A percentile compares a stretch with the other conserved stretches of the same genome.
phyloP scores from a whole-genome alignment of 2,329 filamentous ascomycete genomes.

The Paecilomyces formosus region DNA sequence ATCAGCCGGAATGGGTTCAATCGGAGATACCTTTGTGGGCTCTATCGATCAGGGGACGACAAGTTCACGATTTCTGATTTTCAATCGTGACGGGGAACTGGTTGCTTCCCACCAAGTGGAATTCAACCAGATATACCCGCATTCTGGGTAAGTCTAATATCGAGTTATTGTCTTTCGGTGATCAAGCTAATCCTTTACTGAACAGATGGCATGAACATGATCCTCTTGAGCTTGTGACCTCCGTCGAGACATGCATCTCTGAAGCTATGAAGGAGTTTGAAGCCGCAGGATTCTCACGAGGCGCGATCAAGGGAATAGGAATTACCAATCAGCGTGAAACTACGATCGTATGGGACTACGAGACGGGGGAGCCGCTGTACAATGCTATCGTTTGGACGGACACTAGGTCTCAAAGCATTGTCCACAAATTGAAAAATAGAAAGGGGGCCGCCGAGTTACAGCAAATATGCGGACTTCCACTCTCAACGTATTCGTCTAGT shows the following conservation, averaged over 20 bases:
- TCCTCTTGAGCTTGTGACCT: slow-evolving; percentile 63
- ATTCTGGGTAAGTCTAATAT: slow-evolving; percentile 62
- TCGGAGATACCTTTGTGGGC: slow-evolving; percentile 55
- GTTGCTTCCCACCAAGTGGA: slow-evolving; percentile 79
- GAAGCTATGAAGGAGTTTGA: slow-evolving; percentile 63
- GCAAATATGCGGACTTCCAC: slow-evolving; percentile 66
- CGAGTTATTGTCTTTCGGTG: no score
- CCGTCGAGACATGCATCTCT: slow-evolving; percentile 72
- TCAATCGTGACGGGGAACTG: slow-evolving; percentile 68
- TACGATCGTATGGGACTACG: slow-evolving; percentile 73
- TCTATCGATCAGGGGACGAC: slow-evolving; percentile 90
- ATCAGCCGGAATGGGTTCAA: not conserved
- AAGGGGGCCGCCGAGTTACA: slow-evolving; percentile 60
- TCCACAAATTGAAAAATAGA: slow-evolving; percentile 64
- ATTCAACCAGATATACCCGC: slow-evolving; percentile 74
- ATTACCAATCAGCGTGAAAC: slow-evolving; percentile 91
- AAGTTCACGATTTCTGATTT: slow-evolving; percentile 81
- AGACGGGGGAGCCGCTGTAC: slow-evolving; percentile 70
- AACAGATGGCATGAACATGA: slow-evolving; percentile 82
- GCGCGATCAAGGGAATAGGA: slow-evolving; percentile 65
- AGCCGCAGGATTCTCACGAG: slow-evolving; percentile 54
- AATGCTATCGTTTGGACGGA: slow-evolving; percentile 90
- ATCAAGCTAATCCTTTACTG: not conserved
- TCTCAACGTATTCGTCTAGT: slow-evolving; percentile 81
- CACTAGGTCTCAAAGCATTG: slow-evolving; percentile 67